phyloP scores from a whole-genome alignment of 2,329 filamentous ascomycete genomes.

The Trematosphaeria pertusa region DNA sequence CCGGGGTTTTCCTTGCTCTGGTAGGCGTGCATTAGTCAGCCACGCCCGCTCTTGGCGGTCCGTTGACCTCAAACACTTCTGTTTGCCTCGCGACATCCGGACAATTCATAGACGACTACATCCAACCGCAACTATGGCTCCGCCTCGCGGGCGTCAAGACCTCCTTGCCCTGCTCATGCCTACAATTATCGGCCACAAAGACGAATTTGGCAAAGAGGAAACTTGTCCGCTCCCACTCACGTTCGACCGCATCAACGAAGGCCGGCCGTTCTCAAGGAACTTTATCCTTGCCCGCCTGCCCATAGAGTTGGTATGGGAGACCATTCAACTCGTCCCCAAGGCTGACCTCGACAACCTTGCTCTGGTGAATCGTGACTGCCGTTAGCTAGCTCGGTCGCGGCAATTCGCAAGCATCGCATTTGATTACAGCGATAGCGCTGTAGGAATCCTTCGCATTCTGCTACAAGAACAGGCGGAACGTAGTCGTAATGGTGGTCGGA shows the following conservation, averaged over 20 bases:
- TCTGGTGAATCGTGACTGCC: constrained; percentile 6
- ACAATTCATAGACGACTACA: too few species aligned
- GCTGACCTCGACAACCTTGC: constrained; percentile 5
- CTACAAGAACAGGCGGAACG: constrained; percentile 1
- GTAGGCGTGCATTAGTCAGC: too few species aligned
- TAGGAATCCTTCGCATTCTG: constrained; percentile 1
- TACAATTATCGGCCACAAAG: too few species aligned
- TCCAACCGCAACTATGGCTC: too few species aligned
- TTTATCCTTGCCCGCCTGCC: constrained; percentile 5
- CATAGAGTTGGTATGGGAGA: constrained; percentile 1
- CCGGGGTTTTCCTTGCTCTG: too few species aligned
- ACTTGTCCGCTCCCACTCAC: not conserved
- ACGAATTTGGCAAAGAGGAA: constrained; percentile 3
- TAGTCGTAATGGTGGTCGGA: not conserved
- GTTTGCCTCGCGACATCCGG: too few species aligned
- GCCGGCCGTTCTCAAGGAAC: constrained; percentile 3
- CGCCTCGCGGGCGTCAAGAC: too few species aligned
- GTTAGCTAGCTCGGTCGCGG: constrained; percentile 10
- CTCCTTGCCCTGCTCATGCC: too few species aligned
- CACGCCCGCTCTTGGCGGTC: too few species aligned
- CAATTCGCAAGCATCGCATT: constrained; percentile 9
- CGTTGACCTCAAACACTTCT: too few species aligned
- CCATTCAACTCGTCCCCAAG: not conserved
- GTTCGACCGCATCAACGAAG: constrained; percentile 11
- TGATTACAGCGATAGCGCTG: not conserved